Conservation (phyloP, 345 rosid genomes). For the Jatropha curcas region DNA sequence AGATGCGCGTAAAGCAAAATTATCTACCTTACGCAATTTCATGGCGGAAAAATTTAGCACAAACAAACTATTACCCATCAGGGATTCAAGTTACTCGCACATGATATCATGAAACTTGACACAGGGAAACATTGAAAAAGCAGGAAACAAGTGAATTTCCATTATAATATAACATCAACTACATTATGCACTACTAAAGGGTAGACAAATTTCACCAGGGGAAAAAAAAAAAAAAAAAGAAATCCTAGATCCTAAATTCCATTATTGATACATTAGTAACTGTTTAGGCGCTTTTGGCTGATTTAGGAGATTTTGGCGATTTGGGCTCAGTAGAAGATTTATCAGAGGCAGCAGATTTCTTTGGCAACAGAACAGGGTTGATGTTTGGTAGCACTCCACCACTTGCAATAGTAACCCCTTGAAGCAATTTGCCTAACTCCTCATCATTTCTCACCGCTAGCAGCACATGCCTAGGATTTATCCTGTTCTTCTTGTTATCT, state of each 20-base stretch:
- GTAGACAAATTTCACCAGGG: not conserved
- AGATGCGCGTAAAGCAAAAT: no score
- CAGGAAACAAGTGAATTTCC: not conserved
- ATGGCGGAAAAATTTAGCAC: no score
- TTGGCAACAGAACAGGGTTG: constrained; percentile 24
- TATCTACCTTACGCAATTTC: no score
- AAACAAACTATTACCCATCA: no score
- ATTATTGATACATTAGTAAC: no score
- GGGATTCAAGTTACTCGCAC: no score
- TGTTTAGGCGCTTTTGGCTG: not conserved
- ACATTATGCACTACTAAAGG: not conserved
- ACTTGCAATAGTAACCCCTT: constrained; percentile 25
- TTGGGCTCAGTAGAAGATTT: constrained; percentile 7
- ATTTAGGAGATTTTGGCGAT: constrained; percentile 19
- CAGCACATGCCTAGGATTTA: constrained; percentile 25
- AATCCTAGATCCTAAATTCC: not conserved
- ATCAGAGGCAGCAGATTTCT: constrained; percentile 13
- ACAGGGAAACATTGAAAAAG: not conserved
- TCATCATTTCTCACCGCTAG: constrained; percentile 29
- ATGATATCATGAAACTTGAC: no score
- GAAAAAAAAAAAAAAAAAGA: not conserved
- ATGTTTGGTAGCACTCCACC: constrained; percentile 29
- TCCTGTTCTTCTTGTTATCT: constrained; percentile 34
- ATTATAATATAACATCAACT: not conserved
- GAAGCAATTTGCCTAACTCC: constrained; percentile 28